Evolutionary conservation across 345 rosid genomes (phyloP).

Genomic region (Xanthoceras sorbifolium): DNA sequence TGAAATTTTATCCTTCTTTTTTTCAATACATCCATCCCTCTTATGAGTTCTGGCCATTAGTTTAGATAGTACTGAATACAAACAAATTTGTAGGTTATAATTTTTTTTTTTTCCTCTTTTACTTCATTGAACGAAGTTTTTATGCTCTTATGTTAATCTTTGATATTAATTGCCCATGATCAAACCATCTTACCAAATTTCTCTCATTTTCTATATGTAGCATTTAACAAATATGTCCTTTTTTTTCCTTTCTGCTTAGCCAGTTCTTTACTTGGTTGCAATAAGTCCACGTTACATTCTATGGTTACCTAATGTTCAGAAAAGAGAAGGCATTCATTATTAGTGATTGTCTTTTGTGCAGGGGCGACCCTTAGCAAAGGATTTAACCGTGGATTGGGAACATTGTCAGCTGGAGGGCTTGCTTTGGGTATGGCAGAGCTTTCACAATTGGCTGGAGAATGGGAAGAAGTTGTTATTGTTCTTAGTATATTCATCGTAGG

Average conservation of each 20-base stretch:
- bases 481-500: slow-evolving; percentile 77
- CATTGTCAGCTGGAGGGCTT: slow-evolving; percentile 93
- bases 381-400: slow-evolving; percentile 82
- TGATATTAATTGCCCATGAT: background rate
- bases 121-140: background rate
- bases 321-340: background rate
- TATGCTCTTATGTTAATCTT: background rate
- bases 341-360: slow-evolving; percentile 24
- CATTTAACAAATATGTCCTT: background rate
- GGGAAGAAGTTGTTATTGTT: slow-evolving; percentile 68
- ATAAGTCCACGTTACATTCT: background rate
- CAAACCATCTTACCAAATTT: background rate
- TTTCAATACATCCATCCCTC: background rate
- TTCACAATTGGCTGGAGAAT: slow-evolving; percentile 62
- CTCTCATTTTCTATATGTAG: background rate
- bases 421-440: slow-evolving; percentile 85
- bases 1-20: background rate
- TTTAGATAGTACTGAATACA: background rate
- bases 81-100: background rate
- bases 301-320: background rate
- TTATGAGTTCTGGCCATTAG: background rate
- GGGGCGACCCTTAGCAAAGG: slow-evolving; percentile 98
- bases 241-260: background rate
- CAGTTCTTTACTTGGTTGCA: background rate
- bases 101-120: background rate